Evolutionary conservation across 805 yeast genomes (phyloP).

Genomic region (Ogataea pilisensis): DNA sequence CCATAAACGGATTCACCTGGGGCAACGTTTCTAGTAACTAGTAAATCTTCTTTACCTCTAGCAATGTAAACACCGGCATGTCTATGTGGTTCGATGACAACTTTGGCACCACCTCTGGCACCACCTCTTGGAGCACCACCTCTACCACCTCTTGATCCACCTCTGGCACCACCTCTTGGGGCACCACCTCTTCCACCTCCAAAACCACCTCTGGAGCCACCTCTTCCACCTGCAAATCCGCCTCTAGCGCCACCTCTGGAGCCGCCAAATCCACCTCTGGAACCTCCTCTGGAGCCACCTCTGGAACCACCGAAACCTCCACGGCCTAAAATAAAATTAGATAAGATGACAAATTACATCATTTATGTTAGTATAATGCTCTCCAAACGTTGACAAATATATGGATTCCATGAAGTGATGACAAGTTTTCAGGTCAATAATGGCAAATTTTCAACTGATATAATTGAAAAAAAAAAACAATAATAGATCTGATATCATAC

Average conservation of each 20-base stretch:
- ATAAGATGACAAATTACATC: not conserved
- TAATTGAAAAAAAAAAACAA: too few relatives aligned
- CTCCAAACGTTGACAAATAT: too few relatives aligned
- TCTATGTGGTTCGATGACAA: constrained; percentile 96
- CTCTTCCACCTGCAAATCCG: constrained; percentile 33
- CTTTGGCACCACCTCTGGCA: constrained; percentile 90
- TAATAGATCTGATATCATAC: not conserved
- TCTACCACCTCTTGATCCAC: constrained; percentile 58
- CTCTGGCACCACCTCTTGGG: constrained; percentile 49
- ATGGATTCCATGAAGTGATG: too few relatives aligned
- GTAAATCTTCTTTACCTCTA: constrained; percentile 98
- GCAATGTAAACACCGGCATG: constrained; percentile 99
- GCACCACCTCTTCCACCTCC: constrained; percentile 46
- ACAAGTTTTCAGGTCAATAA: not conserved
- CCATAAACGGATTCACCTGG: constrained; percentile 99
- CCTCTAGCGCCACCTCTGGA: constrained; percentile 48
- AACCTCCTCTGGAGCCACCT: constrained; percentile 33
- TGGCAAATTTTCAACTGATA: not conserved
- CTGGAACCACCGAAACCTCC: constrained; percentile 26
- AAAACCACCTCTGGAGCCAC: constrained; percentile 50
- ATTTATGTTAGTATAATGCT: constrained; percentile 1
- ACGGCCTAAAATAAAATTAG: constrained; percentile 15
- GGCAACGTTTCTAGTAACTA: constrained; percentile 93
- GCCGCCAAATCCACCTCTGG: constrained; percentile 45
- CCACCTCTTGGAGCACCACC: constrained; percentile 69